Evolutionary conservation across 2,329 filamentous ascomycete genomes (phyloP).

Genomic region (Volutella citrinella): DNA sequence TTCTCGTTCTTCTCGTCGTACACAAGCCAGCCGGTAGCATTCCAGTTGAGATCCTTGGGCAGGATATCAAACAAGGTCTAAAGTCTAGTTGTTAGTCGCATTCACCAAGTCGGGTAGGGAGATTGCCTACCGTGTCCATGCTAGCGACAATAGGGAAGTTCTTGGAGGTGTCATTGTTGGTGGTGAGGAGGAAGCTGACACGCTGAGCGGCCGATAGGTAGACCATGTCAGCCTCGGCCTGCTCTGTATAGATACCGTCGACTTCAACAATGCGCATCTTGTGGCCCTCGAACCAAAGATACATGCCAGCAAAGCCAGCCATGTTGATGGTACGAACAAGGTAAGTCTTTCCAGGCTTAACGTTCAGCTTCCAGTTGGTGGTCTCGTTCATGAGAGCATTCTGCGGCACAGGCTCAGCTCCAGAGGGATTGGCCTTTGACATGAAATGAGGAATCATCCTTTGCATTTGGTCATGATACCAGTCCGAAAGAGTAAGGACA

Average conservation of each 20-base stretch:
- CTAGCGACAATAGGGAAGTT: constrained; percentile 69
- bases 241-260: constrained; percentile 67
- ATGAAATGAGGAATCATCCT: constrained; percentile 47
- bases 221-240: constrained; percentile 56
- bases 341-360: constrained; percentile 62
- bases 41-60: constrained; percentile 65
- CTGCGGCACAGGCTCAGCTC: constrained; percentile 65
- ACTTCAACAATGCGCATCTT: constrained; percentile 70
- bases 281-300: constrained; percentile 65
- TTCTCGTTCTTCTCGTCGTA: constrained; percentile 48
- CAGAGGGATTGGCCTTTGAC: constrained; percentile 52
- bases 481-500: constrained; percentile 65
- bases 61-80: constrained; percentile 66
- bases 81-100: constrained; percentile 6
- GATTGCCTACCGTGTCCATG: constrained; percentile 60
- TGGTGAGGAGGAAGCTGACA: constrained; percentile 59
- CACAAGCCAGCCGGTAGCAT: constrained; percentile 63
- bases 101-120: background rate
- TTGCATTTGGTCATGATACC: constrained; percentile 63
- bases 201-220: constrained; percentile 69
- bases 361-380: constrained; percentile 53
- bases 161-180: constrained; percentile 52
- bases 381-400: constrained; percentile 71
- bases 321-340: constrained; percentile 54
- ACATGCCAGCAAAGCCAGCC: constrained; percentile 66